Evolutionary conservation across 179 eudicot genomes (phyloP), one percentile per base, ranked within the genome.

Genomic region (Camellia oleifera): DNA sequence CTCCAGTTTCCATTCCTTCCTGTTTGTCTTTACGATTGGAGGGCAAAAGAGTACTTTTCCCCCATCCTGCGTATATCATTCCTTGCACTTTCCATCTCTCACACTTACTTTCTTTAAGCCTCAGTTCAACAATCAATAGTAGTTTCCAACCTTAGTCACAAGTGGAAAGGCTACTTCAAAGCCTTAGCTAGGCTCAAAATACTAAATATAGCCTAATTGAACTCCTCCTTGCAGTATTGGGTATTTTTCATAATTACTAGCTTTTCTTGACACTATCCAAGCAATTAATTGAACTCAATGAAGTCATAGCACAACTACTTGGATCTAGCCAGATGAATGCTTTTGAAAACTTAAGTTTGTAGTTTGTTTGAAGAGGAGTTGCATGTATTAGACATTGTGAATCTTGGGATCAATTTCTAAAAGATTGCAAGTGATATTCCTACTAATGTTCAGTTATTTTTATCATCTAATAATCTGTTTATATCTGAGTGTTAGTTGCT

Each of bases 301-400:
- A 69, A 46, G 53, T 69, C 23, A 69, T 69, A 8, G 13, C 54
- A 7, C 53, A 17, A 69, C 54, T 45, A 15, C 4, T 69, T 69
- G 56, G 73, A 14, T 44, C 54, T 3, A 46, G 11, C 11, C 23
- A 15, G 54, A 69, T 69, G 73, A 69, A 69, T 45, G 23, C 54
- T 69, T 69, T 69, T 14, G 52, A n/a, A 45, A 45, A 15, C 73
- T 69, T 45, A 4, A 60, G 18, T 46, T 4, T 45, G 11, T 17
- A 42, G 54, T 69, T 69, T 69, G 52, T 69, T 69, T 46, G 54
- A 69, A 69, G 73, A 45, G 52, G 48, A 9, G 4, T 69, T 66
- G 46, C 42, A 45, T 60, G 17, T 60, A n/a, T n/a, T 69, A 69
- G 23, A 45, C 54, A 17, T 17, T 7, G 73, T 44, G 73, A 44